These are phyloP conservation scores for Takakia lepidozioides DNA, from an alignment of 225 moss, liverwort and hornwort species.

Conservation along the genomic window DNA sequence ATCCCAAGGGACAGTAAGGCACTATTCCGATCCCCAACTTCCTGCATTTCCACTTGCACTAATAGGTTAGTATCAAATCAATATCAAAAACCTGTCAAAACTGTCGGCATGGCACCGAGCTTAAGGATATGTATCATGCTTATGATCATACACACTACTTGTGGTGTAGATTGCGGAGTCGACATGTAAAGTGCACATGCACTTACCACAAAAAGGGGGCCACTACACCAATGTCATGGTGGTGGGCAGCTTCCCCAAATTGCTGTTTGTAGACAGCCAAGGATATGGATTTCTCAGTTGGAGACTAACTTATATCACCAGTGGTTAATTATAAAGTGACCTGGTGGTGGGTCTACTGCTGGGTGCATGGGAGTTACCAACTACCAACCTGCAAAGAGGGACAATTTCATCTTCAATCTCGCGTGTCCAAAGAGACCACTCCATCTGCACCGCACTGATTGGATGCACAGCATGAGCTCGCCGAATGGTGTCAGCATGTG, in stretches of 20 bases:
- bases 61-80: conserved; percentile 14
- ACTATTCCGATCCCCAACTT: conserved; percentile 47
- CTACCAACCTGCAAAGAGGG: conserved; percentile 24
- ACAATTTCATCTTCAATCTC: conserved; percentile 27
- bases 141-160: no score
- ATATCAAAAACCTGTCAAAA: not conserved
- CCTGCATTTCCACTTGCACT: conserved; percentile 19
- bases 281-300: no score
- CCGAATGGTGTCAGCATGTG: conserved; percentile 4
- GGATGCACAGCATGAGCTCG: conserved; percentile 28
- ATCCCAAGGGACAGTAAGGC: conserved; percentile 32
- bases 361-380: no score
- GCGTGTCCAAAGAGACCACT: conserved; percentile 33
- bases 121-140: no score
- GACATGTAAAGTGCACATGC: conserved; percentile 6
- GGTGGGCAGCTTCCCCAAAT: no score
- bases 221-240: no score
- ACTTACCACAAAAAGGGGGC: not conserved
- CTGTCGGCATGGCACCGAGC: not conserved
- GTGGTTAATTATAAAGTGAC: no score
- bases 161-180: no score
- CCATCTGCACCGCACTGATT: conserved; percentile 24
- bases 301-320: no score
- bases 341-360: no score
- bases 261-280: no score